These are phyloP conservation scores for Citrullus amarus DNA, from an alignment of 306 rosid genomes.

Conservation along the genomic window DNA sequence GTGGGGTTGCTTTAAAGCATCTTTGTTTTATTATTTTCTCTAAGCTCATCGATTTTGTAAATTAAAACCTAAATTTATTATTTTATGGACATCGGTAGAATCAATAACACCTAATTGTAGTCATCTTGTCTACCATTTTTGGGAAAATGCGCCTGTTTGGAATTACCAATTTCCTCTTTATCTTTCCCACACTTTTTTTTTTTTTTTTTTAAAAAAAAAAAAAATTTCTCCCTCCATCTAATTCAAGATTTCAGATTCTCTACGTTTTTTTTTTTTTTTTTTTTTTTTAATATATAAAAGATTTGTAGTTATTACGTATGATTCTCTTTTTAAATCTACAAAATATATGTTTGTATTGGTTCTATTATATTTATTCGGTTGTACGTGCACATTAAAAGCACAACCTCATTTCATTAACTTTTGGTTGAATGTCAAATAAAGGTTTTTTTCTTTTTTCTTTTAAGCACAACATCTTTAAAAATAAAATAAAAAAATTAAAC, in stretches of 20 bases:
- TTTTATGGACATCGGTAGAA: slow-evolving; percentile 27
- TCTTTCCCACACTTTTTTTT: too few relatives aligned
- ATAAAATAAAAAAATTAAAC: too few relatives aligned
- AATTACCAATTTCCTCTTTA: neutral
- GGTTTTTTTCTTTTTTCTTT: too few relatives aligned
- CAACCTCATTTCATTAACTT: neutral
- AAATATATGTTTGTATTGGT: too few relatives aligned
- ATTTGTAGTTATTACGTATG: neutral
- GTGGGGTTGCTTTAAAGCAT: too few relatives aligned
- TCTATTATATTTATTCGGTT: neutral
- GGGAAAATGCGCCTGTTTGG: slow-evolving; percentile 34
- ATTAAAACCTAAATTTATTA: neutral
- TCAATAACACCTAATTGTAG: slow-evolving; percentile 69
- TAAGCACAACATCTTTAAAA: too few relatives aligned
- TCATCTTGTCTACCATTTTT: slow-evolving; percentile 29
- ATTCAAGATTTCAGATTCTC: neutral
- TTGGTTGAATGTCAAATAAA: too few relatives aligned
- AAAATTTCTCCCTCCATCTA: neutral
- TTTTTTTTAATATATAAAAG: neutral
- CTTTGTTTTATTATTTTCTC: neutral
- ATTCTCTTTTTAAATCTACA: neutral
- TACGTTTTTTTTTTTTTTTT: too few relatives aligned
- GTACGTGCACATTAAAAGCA: neutral
- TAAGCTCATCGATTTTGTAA: neutral
- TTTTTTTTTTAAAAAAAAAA: too few relatives aligned